These are phyloP conservation scores for Pseudopyrenochaeta lycopersici DNA, from an alignment of 2,329 filamentous ascomycete genomes.

Conservation along the genomic window DNA sequence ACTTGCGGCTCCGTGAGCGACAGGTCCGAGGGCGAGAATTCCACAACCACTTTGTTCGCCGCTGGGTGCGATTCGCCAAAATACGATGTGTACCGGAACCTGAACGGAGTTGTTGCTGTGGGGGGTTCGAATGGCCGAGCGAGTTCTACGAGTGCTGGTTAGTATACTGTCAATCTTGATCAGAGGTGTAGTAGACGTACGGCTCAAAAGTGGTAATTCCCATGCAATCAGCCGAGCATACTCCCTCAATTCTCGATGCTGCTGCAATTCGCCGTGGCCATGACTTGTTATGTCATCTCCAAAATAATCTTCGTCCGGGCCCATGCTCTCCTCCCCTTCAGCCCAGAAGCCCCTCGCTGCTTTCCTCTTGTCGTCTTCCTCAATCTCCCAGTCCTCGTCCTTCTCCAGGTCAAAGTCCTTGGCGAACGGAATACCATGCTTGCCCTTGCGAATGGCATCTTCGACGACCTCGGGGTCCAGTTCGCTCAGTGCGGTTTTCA, in stretches of 20 bases:
- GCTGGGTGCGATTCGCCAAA: conserved; percentile 94
- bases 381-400: conserved; percentile 36
- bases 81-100: conserved; percentile 97
- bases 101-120: conserved; percentile 72
- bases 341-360: conserved; percentile 44
- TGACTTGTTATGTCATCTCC: conserved; percentile 85
- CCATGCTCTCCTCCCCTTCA: conserved; percentile 58
- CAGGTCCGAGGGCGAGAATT: conserved; percentile 81
- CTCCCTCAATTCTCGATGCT: conserved; percentile 86
- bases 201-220: conserved; percentile 91
- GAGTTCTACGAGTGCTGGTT: conserved; percentile 67
- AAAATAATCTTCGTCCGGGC: conserved; percentile 70
- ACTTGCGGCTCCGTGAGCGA: conserved; percentile 73
- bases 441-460: conserved; percentile 37
- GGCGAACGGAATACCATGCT: conserved; percentile 26
- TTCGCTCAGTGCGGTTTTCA: conserved; percentile 33
- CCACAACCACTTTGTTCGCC: conserved; percentile 90
- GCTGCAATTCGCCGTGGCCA: conserved; percentile 86
- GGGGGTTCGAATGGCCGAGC: conserved; percentile 83
- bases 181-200: conserved; percentile 64
- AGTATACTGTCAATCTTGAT: neutral
- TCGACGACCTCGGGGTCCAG: conserved; percentile 29
- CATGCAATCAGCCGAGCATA: conserved; percentile 88
- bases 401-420: conserved; percentile 23
- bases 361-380: conserved; percentile 22